A percentile compares a stretch with the other conserved stretches of the same genome.
Conservation (phyloP, 768 basidiomycete species). For the Calocybe cyanea region DNA sequence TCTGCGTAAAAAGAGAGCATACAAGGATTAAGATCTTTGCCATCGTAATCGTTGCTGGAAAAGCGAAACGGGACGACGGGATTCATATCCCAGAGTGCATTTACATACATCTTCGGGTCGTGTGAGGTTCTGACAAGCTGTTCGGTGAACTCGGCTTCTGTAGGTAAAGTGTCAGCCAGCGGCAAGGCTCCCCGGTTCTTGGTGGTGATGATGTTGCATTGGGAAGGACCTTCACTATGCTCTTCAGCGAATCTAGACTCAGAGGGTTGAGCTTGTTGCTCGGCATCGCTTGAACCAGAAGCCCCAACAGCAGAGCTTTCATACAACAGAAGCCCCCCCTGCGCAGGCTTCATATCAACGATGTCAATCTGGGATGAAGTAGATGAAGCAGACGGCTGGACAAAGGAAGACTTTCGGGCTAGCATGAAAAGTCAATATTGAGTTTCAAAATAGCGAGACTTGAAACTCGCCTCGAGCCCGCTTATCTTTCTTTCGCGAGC, state of each 20-base stretch:
- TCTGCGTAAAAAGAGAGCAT: constrained; percentile 11
- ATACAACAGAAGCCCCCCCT: too few relatives aligned
- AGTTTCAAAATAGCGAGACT: not conserved
- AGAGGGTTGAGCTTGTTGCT: too few relatives aligned
- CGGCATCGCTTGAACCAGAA: too few relatives aligned
- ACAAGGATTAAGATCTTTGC: not conserved
- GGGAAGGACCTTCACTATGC: too few relatives aligned
- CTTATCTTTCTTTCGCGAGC: constrained; percentile 1
- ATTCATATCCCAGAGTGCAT: constrained; percentile 10
- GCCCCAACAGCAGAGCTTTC: too few relatives aligned
- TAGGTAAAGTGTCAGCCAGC: not conserved
- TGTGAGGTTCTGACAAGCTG: not conserved
- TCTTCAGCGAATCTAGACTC: too few relatives aligned
- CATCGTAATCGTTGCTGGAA: not conserved
- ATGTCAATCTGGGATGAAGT: not conserved
- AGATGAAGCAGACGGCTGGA: not conserved
- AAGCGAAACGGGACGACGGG: constrained; percentile 1
- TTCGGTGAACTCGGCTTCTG: not conserved
- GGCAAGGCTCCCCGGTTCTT: too few relatives aligned
- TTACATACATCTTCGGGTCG: not conserved
- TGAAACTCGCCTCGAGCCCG: not conserved
- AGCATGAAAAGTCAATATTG: not conserved
- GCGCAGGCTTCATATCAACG: too few relatives aligned
- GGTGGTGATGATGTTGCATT: too few relatives aligned
- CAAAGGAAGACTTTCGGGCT: not conserved